Conservation (phyloP, 2,329 filamentous ascomycete genomes). For the Phyllachora maydis region DNA sequence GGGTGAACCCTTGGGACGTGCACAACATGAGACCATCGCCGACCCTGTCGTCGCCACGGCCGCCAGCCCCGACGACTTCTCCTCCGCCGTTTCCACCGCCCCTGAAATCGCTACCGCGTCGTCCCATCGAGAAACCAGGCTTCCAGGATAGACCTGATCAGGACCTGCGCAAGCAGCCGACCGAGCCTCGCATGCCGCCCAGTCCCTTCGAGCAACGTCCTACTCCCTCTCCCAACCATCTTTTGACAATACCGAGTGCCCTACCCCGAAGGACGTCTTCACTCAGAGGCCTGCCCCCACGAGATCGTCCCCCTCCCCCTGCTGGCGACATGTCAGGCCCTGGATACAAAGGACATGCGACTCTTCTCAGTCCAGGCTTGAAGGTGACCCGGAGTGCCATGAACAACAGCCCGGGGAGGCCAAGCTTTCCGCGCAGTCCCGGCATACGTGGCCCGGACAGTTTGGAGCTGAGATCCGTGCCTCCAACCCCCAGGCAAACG, state of each 20-base stretch:
- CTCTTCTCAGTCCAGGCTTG: not conserved
- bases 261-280: too few species aligned
- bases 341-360: too few species aligned
- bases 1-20: constrained; percentile 25
- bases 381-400: not conserved
- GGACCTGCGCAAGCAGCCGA: constrained; percentile 4
- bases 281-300: too few species aligned
- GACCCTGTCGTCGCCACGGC: constrained; percentile 10
- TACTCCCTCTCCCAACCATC: too few species aligned
- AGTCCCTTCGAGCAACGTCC: too few species aligned
- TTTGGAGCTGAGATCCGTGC: not conserved
- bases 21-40: constrained; percentile 15
- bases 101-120: constrained; percentile 6
- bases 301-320: too few species aligned
- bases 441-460: not conserved
- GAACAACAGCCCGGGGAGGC: not conserved
- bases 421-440: not conserved
- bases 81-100: constrained; percentile 13
- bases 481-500: too few species aligned
- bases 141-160: constrained; percentile 6
- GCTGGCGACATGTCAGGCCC: too few species aligned
- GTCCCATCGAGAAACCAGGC: constrained; percentile 7
- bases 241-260: too few species aligned
- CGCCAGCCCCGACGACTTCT: constrained; percentile 12
- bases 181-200: constrained; percentile 3